These are phyloP conservation scores for Irpex lacteus DNA, from an alignment of 1,284 basidiomycete genomes.

Conservation along the genomic window DNA sequence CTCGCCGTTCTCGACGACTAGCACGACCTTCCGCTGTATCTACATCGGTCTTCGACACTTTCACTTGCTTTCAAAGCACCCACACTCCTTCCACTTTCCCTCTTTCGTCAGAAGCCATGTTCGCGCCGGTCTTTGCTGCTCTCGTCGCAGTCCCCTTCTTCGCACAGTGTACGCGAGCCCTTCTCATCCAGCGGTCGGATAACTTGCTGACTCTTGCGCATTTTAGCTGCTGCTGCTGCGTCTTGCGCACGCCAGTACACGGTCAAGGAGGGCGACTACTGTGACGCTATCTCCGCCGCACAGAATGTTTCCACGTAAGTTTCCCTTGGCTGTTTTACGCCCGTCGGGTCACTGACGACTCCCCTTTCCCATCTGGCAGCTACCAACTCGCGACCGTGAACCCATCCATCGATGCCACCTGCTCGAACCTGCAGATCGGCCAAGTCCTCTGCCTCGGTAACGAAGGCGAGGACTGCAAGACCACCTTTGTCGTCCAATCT, in stretches of 20 bases:
- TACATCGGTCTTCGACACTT: background rate
- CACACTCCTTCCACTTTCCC: constrained; percentile 23
- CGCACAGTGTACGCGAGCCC: constrained; percentile 37
- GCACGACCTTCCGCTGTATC: background rate
- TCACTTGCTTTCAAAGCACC: constrained; percentile 13
- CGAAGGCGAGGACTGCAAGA: constrained; percentile 30
- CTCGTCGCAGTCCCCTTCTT: constrained; percentile 41
- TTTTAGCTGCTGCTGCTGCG: constrained; percentile 39
- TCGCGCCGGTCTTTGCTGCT: constrained; percentile 39
- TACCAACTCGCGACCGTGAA: constrained; percentile 73
- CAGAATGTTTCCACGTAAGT: constrained; percentile 65
- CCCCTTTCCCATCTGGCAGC: constrained; percentile 31
- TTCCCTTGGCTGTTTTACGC: background rate
- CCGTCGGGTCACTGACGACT: background rate
- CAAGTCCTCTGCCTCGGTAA: constrained; percentile 35
- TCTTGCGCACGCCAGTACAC: constrained; percentile 62
- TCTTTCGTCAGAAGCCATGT: constrained; percentile 36
- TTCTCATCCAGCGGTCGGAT: background rate
- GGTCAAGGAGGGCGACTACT: constrained; percentile 58
- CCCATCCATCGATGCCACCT: constrained; percentile 44
- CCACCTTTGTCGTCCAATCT: constrained; percentile 40
- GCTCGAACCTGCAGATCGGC: constrained; percentile 56
- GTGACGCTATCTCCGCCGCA: constrained; percentile 65
- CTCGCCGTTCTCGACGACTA: background rate
- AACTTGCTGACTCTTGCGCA: constrained; percentile 4